These are phyloP conservation scores for Nitzschia palea DNA, from an alignment of 108 stramenopile genomes.

Conservation along the genomic window DNA sequence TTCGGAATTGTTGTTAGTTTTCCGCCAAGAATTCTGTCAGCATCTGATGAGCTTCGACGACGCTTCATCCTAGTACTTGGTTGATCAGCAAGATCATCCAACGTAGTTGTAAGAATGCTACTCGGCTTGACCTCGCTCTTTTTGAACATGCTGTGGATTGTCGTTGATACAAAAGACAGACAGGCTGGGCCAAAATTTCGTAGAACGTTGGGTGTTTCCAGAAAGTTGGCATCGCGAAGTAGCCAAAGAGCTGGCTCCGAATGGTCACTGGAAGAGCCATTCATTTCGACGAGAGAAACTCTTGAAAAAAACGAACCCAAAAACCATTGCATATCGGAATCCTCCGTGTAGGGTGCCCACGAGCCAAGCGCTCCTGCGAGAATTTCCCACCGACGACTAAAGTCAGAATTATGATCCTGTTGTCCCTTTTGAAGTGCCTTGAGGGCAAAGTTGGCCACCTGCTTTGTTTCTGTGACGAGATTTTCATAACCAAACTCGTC, in stretches of 20 bases:
- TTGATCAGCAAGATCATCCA: not conserved
- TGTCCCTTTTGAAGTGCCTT: not conserved
- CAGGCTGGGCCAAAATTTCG: constrained; percentile 2
- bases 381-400: constrained; percentile 11
- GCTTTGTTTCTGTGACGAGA: constrained; percentile 20
- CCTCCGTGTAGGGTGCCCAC: constrained; percentile 37
- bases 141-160: no score
- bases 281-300: not conserved
- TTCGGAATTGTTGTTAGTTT: no score
- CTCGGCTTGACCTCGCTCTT: not conserved
- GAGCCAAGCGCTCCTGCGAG: constrained; percentile 19
- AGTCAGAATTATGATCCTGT: not conserved
- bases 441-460: constrained; percentile 26
- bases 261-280: no score
- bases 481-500: not conserved
- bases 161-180: constrained; percentile 6
- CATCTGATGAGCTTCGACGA: no score
- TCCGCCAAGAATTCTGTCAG: no score
- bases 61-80: no score
- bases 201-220: constrained; percentile 22
- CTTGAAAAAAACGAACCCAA: constrained; percentile 24
- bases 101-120: no score
- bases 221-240: constrained; percentile 40
- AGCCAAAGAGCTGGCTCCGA: constrained; percentile 9
- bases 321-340: constrained; percentile 30